Evolutionary conservation across 73 alveolate species (phyloP).

Genomic region (Paramecium sexaurelia): DNA sequence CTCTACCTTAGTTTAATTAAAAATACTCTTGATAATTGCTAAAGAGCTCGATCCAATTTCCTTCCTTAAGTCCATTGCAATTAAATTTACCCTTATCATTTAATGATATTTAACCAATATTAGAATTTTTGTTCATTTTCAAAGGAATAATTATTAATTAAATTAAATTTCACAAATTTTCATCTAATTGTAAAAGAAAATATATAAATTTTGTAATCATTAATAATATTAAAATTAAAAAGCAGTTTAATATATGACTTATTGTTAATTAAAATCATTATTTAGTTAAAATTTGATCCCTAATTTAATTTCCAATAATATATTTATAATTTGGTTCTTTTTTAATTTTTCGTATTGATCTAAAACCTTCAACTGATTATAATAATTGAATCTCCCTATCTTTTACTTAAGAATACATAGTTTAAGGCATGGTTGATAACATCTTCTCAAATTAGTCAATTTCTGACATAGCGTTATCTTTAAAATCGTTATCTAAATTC

Average conservation of each 20-base stretch:
- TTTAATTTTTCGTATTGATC: background rate
- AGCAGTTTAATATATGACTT: background rate
- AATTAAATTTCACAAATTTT: too few relatives aligned
- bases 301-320: background rate
- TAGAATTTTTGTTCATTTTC: background rate
- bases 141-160: too few relatives aligned
- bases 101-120: background rate
- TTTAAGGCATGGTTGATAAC: background rate
- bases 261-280: background rate
- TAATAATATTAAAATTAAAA: background rate
- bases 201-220: too few relatives aligned
- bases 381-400: background rate
- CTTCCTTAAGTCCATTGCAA: background rate
- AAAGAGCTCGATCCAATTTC: background rate
- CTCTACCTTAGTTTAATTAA: background rate
- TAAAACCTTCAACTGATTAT: constrained; percentile 21
- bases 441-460: background rate
- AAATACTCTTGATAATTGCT: background rate
- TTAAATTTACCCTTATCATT: background rate
- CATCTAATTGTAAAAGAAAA: too few relatives aligned
- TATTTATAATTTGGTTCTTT: background rate
- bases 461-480: constrained; percentile 37
- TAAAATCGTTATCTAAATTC: constrained; percentile 5
- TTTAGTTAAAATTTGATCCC: background rate
- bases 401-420: constrained; percentile 51